Conservation (phyloP, 2,329 filamentous ascomycete genomes). For the Bipolaris cookei region DNA sequence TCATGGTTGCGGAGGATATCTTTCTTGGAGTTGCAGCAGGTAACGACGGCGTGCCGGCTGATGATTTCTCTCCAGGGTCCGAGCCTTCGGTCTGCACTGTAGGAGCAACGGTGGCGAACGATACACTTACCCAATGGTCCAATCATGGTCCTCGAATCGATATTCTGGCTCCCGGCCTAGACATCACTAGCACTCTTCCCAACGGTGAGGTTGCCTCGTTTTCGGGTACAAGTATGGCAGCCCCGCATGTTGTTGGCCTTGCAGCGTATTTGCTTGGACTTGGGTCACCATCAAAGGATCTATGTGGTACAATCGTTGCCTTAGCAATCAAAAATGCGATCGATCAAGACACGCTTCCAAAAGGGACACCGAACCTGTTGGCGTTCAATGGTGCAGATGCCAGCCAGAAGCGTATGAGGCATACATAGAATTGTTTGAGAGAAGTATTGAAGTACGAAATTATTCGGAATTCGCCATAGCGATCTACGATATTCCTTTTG, state of each 20-base stretch:
- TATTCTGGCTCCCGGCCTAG: constrained; percentile 48
- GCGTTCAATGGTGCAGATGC: constrained; percentile 57
- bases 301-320: constrained; percentile 56
- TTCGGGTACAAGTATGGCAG: constrained; percentile 69
- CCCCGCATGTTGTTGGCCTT: constrained; percentile 72
- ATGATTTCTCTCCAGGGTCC: constrained; percentile 42
- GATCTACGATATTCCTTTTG: too few species aligned
- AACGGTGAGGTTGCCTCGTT: constrained; percentile 53
- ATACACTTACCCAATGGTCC: constrained; percentile 42
- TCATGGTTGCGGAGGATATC: constrained; percentile 41
- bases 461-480: not conserved
- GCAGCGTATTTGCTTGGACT: constrained; percentile 69
- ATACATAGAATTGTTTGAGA: not conserved
- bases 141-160: constrained; percentile 48
- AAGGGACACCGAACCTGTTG: constrained; percentile 56
- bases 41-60: constrained; percentile 40
- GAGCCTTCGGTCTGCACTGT: constrained; percentile 49
- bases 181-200: constrained; percentile 54
- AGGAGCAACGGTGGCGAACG: constrained; percentile 43
- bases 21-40: constrained; percentile 50
- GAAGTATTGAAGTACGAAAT: not conserved
- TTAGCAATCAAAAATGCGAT: constrained; percentile 49
- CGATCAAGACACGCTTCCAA: constrained; percentile 48
- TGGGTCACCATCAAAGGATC: constrained; percentile 44
- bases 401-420: not conserved